Evolutionary conservation across 129 eudicot genomes (phyloP).

Genomic region (Centella asiatica): DNA sequence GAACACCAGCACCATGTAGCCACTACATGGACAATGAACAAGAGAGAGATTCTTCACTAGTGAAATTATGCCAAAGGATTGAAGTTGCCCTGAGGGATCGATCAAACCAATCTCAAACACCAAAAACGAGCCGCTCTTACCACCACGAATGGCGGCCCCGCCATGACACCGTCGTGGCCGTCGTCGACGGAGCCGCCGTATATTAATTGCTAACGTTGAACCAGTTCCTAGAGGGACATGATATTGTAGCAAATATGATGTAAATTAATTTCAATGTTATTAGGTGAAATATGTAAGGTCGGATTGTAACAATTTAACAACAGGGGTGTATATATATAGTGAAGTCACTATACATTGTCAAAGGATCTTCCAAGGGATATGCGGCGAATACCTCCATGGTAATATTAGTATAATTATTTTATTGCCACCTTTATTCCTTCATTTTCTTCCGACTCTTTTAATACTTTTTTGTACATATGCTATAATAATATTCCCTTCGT

Average conservation of each 20-base stretch:
- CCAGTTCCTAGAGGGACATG: background rate
- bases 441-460: too few relatives aligned
- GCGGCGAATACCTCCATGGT: background rate
- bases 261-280: too few relatives aligned
- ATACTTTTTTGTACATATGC: too few relatives aligned
- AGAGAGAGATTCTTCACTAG: background rate
- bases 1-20: too few relatives aligned
- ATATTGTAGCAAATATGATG: background rate
- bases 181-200: background rate
- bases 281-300: too few relatives aligned
- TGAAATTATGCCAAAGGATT: background rate
- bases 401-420: too few relatives aligned
- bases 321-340: background rate
- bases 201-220: background rate
- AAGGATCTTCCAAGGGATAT: slow-evolving; percentile 4
- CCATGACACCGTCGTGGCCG: background rate
- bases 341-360: background rate
- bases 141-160: background rate
- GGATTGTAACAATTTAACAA: too few relatives aligned
- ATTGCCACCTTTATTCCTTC: too few relatives aligned
- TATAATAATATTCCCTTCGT: too few relatives aligned
- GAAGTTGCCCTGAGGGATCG: background rate
- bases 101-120: background rate
- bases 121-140: background rate
- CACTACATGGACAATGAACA: background rate